These are phyloP conservation scores for Panicum hallii DNA, from an alignment of 202 grass and related monocot species.

Conservation along the genomic window DNA sequence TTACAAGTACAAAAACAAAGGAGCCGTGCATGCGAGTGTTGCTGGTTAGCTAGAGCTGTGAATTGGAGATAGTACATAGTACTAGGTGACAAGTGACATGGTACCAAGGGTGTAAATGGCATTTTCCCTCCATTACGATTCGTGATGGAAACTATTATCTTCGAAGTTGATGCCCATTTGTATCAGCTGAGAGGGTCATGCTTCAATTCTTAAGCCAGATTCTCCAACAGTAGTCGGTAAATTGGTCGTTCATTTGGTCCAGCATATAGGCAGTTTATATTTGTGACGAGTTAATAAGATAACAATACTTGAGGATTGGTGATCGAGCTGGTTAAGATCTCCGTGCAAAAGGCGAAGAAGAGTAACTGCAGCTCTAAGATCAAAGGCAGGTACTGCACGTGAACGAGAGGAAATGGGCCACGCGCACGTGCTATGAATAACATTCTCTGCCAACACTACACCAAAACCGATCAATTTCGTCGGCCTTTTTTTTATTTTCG, in stretches of 20 bases:
- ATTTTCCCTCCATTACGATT: neutral
- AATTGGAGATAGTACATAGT: neutral
- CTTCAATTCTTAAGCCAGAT: neutral
- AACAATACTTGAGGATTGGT: too few species aligned
- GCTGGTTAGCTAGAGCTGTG: neutral
- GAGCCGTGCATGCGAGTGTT: neutral
- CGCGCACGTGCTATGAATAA: too few species aligned
- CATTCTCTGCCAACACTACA: too few species aligned
- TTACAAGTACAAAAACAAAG: constrained; percentile 67
- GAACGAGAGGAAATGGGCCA: too few species aligned
- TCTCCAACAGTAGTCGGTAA: neutral
- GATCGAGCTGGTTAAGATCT: too few species aligned
- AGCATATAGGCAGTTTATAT: too few species aligned
- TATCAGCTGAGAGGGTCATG: neutral
- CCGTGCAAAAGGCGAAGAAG: too few species aligned
- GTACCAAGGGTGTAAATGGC: neutral
- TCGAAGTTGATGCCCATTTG: neutral
- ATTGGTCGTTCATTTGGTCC: neutral
- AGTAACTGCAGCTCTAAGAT: too few species aligned
- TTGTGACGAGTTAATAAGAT: too few species aligned
- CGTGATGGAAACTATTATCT: neutral
- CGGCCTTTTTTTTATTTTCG: too few species aligned
- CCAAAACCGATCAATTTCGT: too few species aligned
- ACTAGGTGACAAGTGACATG: neutral
- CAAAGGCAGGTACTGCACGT: too few species aligned